Percentiles rank a stretch among this genome's conserved stretches.
Evolutionary conservation across 1,284 basidiomycete species (phyloP).

Genomic region (Heterobasidion parviporum): DNA sequence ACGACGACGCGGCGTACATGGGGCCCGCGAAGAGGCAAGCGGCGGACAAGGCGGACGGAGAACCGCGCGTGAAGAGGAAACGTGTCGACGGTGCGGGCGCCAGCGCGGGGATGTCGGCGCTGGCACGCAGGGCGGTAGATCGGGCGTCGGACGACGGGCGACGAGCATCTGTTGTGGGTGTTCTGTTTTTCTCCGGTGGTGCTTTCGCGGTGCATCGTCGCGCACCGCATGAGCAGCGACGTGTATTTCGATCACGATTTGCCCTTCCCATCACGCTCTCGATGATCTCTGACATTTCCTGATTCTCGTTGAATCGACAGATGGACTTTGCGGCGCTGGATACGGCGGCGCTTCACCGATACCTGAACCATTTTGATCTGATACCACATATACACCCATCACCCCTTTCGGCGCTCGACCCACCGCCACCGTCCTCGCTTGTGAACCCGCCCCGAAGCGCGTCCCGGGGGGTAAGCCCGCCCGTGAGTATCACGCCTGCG

Average conservation of each 20-base stretch:
- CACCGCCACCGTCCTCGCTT: slow-evolving; percentile 55
- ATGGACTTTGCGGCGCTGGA: slow-evolving; percentile 66
- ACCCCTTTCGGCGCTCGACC: slow-evolving; percentile 55
- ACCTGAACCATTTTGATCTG: slow-evolving; percentile 62
- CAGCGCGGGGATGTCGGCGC: slow-evolving; percentile 14
- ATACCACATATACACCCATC: slow-evolving; percentile 61
- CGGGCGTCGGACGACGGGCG: slow-evolving; percentile 14
- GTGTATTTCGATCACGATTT: no score
- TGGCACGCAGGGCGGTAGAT: slow-evolving; percentile 11
- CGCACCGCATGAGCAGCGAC: no score
- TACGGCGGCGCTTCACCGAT: slow-evolving; percentile 50
- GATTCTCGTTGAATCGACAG: slow-evolving; percentile 25
- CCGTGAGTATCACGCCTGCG: slow-evolving; percentile 36
- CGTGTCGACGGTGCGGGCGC: slow-evolving; percentile 36
- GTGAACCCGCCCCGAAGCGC: slow-evolving; percentile 36
- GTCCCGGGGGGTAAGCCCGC: slow-evolving; percentile 41
- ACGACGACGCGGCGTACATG: slow-evolving; percentile 58
- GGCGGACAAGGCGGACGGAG: slow-evolving; percentile 52
- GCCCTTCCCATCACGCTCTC: background rate
- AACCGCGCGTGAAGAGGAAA: slow-evolving; percentile 63
- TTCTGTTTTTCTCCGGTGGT: background rate
- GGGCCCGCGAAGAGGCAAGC: slow-evolving; percentile 55
- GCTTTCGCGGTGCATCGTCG: no score
- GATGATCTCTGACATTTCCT: background rate
- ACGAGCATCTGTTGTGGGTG: slow-evolving; percentile 1